Conservation (phyloP, 2,329 filamentous ascomycete species). For the Trichoderma koningiopsis region DNA sequence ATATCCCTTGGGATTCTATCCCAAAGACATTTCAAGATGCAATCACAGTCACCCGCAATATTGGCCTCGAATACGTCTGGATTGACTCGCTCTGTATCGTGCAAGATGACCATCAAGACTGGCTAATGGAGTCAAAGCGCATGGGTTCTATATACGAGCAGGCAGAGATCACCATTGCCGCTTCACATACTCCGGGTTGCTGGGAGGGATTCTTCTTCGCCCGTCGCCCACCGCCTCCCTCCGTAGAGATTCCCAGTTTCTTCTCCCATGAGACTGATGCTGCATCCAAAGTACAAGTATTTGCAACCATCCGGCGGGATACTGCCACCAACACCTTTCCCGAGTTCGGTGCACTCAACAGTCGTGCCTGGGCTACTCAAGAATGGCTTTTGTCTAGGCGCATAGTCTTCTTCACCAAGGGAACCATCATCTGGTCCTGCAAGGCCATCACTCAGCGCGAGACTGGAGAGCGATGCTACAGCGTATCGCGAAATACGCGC, state of each 20-base stretch:
- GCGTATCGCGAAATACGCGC: slow-evolving; percentile 28
- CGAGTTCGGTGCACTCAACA: slow-evolving; percentile 28
- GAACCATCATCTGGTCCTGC: slow-evolving; percentile 29
- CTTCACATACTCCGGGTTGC: slow-evolving; percentile 22
- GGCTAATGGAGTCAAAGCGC: slow-evolving; percentile 25
- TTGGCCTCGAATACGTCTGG: slow-evolving; percentile 27
- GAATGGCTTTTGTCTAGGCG: slow-evolving; percentile 30
- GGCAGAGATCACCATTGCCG: slow-evolving; percentile 30
- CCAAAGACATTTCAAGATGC: slow-evolving; percentile 27
- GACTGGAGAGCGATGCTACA: slow-evolving; percentile 30
- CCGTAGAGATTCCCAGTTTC: slow-evolving; percentile 25
- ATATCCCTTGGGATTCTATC: slow-evolving; percentile 25
- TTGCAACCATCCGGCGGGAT: slow-evolving; percentile 27
- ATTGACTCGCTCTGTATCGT: slow-evolving; percentile 29
- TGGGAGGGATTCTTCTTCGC: slow-evolving; percentile 24
- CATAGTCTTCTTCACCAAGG: slow-evolving; percentile 29
- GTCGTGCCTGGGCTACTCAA: slow-evolving; percentile 29
- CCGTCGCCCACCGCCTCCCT: slow-evolving; percentile 5
- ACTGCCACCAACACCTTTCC: slow-evolving; percentile 26
- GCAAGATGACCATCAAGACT: slow-evolving; percentile 28
- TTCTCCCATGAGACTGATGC: not conserved
- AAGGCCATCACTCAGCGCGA: slow-evolving; percentile 29
- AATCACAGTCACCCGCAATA: slow-evolving; percentile 15
- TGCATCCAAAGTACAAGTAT: not conserved
- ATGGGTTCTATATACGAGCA: slow-evolving; percentile 29